A percentile compares a stretch with the other conserved stretches of the same genome.
phyloP scores from a whole-genome alignment of 306 rosid genomes.

The barrel medic (Medicago truncatula) region MtrunA17r5.0-ANR NC_053048.1:35269501-35270000 shows the following conservation, averaged over 20 bases:
- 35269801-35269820: conserved; percentile 90
- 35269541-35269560: conserved; percentile 68
- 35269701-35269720: conserved; percentile 97
- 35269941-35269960: conserved; percentile 74
- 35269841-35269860: conserved; percentile 59
- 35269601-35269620: conserved; percentile 89
- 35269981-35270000: conserved; percentile 74
- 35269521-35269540: conserved; percentile 75
- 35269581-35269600: conserved; percentile 92
- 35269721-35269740: conserved; percentile 59
- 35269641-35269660: conserved; percentile 74
- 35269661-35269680: conserved; percentile 77
- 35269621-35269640: conserved; percentile 73
- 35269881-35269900: conserved; percentile 95
- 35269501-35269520: conserved; percentile 94
- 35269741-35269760: conserved; percentile 69
- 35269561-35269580: conserved; percentile 75
- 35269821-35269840: conserved; percentile 76
- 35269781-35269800: conserved; percentile 82
- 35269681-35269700: conserved; percentile 85
- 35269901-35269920: conserved; percentile 82
- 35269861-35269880: conserved; percentile 82
- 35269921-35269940: conserved; percentile 78
- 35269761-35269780: conserved; percentile 82
- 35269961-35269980: conserved; percentile 68